Evolutionary conservation across 225 moss, liverwort and hornwort species (phyloP).

Genomic region (Physcomitrellopsis africana): DNA sequence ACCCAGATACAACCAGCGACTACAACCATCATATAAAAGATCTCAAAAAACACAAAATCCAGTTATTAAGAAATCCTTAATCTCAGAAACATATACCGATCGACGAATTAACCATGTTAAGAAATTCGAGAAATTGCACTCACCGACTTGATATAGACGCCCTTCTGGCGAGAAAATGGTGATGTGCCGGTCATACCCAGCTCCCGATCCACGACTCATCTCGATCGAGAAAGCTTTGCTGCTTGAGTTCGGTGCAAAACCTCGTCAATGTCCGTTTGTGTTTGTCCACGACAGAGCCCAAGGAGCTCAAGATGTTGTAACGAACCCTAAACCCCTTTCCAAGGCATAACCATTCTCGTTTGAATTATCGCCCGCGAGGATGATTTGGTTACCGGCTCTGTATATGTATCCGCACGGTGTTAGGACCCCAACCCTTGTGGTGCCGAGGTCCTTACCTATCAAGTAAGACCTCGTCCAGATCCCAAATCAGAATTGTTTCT

Average conservation of each 20-base stretch:
- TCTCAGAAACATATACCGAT: background rate
- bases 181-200: constrained; percentile 47
- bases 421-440: too few relatives aligned
- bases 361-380: too few relatives aligned
- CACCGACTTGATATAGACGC: constrained; percentile 49
- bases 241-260: background rate
- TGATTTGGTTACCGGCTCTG: too few relatives aligned
- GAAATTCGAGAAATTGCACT: constrained; percentile 2
- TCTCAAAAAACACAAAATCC: background rate
- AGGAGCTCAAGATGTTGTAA: too few relatives aligned
- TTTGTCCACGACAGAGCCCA: too few relatives aligned
- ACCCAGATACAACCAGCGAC: background rate
- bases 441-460: too few relatives aligned
- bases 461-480: too few relatives aligned
- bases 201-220: constrained; percentile 50
- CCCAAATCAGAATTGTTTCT: too few relatives aligned
- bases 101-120: background rate
- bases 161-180: constrained; percentile 51
- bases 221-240: background rate
- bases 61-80: background rate
- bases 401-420: too few relatives aligned
- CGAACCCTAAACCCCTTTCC: too few relatives aligned
- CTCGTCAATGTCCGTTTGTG: background rate
- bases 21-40: background rate
- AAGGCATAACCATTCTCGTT: too few relatives aligned